Base-by-base conservation (phyloP, 2,329 filamentous ascomycete species). In the Pseudopyrenochaeta lycopersici region DNA sequence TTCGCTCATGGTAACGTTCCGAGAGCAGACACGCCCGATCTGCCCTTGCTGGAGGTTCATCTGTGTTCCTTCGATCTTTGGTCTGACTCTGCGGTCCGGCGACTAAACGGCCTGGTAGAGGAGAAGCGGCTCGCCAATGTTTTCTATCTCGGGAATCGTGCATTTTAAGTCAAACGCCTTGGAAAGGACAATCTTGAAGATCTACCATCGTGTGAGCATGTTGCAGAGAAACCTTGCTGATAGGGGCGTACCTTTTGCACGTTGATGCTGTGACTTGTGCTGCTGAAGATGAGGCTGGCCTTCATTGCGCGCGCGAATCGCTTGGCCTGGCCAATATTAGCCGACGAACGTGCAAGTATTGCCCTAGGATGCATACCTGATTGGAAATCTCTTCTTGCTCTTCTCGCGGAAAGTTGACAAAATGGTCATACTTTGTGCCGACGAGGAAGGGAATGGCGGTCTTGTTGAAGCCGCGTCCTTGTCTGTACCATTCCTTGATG, bases 401-500 rank as follows among this genome's bases (percentile, higher is more conserved):
- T 74, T 98, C 94, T 36, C 91, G 86, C 0, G 95, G 93, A 71
- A 99, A 97, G 79, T 98, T 99, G 78, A 99, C 94, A 80, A 99
- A 99, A 74, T 98, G 95, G 71, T 99, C 95, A 76, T 98, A 99
- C 78, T 99, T 99, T 31, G 95, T 99, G 55, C 95, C 95, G 15
- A 99, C 91, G 20, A 99, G 79, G 71, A 99, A 97, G 0, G 95
- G 95, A 64, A 99, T 99, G n/a, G 95, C 95, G 12, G 95, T 99
- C 84, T 99, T 99, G 84, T 99, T 99, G 84, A 99, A 99, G 20
- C 95, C 95, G 61, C 95, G 86, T 42, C 95, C 95, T 78, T 99
- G 95, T 49, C 95, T 87, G 75, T 99, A 99, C 95, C 95, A 99
- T 76, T 99, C 95, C 82, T 99, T 99, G 83, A 99, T 98, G 70